phyloP scores from a whole-genome alignment of 2,329 filamentous ascomycete genomes.

The Aureobasidium sp. region DNA sequence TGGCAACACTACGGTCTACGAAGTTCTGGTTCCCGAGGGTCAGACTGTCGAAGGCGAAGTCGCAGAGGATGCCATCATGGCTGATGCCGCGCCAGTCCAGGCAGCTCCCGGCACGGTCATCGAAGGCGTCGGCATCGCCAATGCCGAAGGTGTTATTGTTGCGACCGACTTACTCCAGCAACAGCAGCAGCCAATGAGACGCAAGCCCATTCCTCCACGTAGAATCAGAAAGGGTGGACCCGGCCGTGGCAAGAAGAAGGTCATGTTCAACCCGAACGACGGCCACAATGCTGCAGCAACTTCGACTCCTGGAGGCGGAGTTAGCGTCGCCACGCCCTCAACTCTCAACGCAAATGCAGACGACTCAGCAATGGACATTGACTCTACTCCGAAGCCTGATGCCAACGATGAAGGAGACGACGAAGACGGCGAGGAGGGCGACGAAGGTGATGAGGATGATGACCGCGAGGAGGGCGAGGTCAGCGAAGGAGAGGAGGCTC shows the following conservation, averaged over 20 bases:
- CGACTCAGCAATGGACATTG: slow-evolving; percentile 32
- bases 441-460: slow-evolving; percentile 38
- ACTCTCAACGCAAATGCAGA: slow-evolving; percentile 30
- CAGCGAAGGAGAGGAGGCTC: slow-evolving; percentile 2
- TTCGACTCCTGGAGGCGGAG: slow-evolving; percentile 27
- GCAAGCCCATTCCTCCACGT: slow-evolving; percentile 66
- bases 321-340: slow-evolving; percentile 25
- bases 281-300: slow-evolving; percentile 32
- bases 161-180: slow-evolving; percentile 37
- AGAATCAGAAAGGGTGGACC: slow-evolving; percentile 69
- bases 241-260: slow-evolving; percentile 71
- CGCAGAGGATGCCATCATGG: slow-evolving; percentile 44
- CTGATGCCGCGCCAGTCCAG: slow-evolving; percentile 36
- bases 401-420: slow-evolving; percentile 36
- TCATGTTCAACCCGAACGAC: slow-evolving; percentile 44
- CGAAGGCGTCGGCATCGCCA: slow-evolving; percentile 51
- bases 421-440: slow-evolving; percentile 42
- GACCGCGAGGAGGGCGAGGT: slow-evolving; percentile 27
- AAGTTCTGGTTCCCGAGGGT: slow-evolving; percentile 71
- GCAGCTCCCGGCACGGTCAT: slow-evolving; percentile 51
- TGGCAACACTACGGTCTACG: slow-evolving; percentile 76
- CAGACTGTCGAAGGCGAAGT: slow-evolving; percentile 76
- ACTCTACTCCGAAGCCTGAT: slow-evolving; percentile 30
- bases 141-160: slow-evolving; percentile 51
- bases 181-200: slow-evolving; percentile 44